phyloP scores from a whole-genome alignment of 2,329 filamentous ascomycete genomes.

The Cytospora schulzeri region DNA sequence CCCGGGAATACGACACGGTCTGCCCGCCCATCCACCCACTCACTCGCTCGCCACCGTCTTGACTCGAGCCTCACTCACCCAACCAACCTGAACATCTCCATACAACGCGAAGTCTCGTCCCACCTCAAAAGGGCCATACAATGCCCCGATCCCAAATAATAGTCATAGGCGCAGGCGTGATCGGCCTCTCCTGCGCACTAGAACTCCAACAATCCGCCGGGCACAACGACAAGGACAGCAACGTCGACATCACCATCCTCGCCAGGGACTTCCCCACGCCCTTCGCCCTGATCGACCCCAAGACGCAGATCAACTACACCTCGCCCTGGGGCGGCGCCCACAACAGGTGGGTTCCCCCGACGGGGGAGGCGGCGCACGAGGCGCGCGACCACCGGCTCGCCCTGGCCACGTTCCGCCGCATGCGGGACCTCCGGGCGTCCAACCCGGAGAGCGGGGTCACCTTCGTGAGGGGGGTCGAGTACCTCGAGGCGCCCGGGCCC shows the following conservation, averaged over 20 bases:
- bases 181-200: conserved; percentile 52
- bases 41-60: too few species aligned
- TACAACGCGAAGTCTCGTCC: not conserved
- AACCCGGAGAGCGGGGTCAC: conserved; percentile 50
- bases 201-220: conserved; percentile 46
- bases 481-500: conserved; percentile 48
- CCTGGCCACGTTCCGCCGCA: conserved; percentile 45
- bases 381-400: conserved; percentile 47
- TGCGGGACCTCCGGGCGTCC: conserved; percentile 38
- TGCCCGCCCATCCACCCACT: too few species aligned
- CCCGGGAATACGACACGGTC: too few species aligned
- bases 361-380: conserved; percentile 31
- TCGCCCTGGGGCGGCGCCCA: conserved; percentile 62
- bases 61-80: not conserved
- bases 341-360: conserved; percentile 53
- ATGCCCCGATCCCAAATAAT: conserved; percentile 31
- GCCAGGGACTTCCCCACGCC: conserved; percentile 51
- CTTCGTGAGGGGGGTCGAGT: conserved; percentile 52
- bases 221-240: conserved; percentile 27
- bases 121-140: not conserved
- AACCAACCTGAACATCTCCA: not conserved
- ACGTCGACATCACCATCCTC: conserved; percentile 46
- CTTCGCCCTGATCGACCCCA: conserved; percentile 46
- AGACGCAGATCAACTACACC: conserved; percentile 51
- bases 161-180: conserved; percentile 50